Conservation (phyloP, 2,329 filamentous ascomycete species). For the Fusarium brevicatenulatum region DNA sequence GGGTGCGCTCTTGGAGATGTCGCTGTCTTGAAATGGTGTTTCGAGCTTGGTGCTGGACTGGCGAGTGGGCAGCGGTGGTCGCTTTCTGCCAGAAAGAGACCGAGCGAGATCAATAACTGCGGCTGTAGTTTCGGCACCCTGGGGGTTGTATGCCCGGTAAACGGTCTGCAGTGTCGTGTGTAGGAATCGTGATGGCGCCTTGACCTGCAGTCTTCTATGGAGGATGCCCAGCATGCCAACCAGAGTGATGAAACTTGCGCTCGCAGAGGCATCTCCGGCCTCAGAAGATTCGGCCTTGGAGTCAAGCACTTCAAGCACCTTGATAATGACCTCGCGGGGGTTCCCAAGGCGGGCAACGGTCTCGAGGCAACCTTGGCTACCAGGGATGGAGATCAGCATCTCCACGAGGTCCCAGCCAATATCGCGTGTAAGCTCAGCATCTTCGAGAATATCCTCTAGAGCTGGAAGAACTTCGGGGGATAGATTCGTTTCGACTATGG, state of each 20-base stretch:
- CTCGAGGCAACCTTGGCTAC: constrained; percentile 75
- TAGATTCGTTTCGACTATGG: constrained; percentile 79
- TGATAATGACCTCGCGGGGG: constrained; percentile 82
- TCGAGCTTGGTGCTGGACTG: constrained; percentile 67
- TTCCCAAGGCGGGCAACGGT: constrained; percentile 82
- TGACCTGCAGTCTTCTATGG: constrained; percentile 79
- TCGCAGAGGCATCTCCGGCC: constrained; percentile 48
- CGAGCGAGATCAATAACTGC: constrained; percentile 77
- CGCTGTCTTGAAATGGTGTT: constrained; percentile 65
- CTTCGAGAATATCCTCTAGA: constrained; percentile 75
- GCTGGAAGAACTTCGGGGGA: constrained; percentile 72
- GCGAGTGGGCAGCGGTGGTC: constrained; percentile 69
- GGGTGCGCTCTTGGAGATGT: constrained; percentile 65
- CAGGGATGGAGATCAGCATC: constrained; percentile 74
- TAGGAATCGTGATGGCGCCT: constrained; percentile 80
- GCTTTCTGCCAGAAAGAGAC: constrained; percentile 72
- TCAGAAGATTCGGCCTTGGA: constrained; percentile 54
- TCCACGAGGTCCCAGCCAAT: constrained; percentile 89
- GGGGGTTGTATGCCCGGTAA: constrained; percentile 71
- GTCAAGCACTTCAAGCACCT: constrained; percentile 78
- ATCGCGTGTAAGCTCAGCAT: constrained; percentile 74
- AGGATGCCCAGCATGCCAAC: constrained; percentile 78
- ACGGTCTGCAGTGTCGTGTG: constrained; percentile 80
- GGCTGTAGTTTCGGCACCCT: constrained; percentile 73
- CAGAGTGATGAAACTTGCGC: constrained; percentile 72